Evolutionary conservation across 176 grass and related monocot species (phyloP), one percentile per base, ranked within the genome.

Genomic region (Guadua angustifolia): DNA sequence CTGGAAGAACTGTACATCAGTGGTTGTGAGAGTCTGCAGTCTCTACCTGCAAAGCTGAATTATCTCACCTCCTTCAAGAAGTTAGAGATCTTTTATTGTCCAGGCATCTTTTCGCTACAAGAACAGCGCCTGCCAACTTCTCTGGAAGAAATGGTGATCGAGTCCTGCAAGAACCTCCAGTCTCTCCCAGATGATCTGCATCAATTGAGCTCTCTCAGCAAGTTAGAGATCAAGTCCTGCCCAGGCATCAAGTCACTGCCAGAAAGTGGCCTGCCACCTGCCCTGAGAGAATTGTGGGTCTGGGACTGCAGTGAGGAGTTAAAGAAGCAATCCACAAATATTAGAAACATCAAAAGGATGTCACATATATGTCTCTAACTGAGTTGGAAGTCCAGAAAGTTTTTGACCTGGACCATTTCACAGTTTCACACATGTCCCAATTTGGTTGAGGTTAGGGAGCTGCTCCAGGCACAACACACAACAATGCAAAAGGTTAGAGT

Each of bases 261-360:
- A 51, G 77, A 87, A 65, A 52, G 60, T 16, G 84, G 84, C n/a
- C 42, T 87, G 16, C 84, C 84, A 64, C 38, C 76, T 73, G 4
- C 26, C 3, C 55, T 86, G 36, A 40, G 32, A 72, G 67, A 62
- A 60, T 9, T 86, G 7, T 70, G 74, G 45, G 38, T 86, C 35
- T 65, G 71, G 58, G 59, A 46, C 32, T 86, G 84, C 76, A 73
- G 51, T 35, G 65, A 86, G 66, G 76, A 86, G 66, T 42, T 81
- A 39, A 86, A 86, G 58, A 59, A 51, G 40, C 49, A 81, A 62
- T 80, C 52, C 53, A 53, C 2, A 21, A 60, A 81, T 21, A 86
- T 86, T 32, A 61, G 16, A 60, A 73, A 51, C 49, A 86, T 80
- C 21, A 86, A 80, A 86, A 73, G 69, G 53, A 72, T 59, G 10